Evolutionary conservation across 2,329 filamentous ascomycete species (phyloP), one percentile per base, ranked within the genome.

Genomic region (Saccharata proteae): DNA sequence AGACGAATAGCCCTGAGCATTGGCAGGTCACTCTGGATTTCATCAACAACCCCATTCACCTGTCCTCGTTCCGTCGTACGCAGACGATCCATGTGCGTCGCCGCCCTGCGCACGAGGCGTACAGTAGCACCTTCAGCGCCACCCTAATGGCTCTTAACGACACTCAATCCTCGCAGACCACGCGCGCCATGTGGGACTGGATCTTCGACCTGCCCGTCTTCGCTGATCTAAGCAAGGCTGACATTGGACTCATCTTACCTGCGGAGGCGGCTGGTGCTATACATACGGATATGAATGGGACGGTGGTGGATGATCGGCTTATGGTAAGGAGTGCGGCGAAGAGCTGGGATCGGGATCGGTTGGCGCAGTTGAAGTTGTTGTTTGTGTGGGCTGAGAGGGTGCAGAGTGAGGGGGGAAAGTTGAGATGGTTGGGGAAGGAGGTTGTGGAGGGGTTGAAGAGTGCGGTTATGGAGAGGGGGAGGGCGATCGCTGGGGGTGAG

Each of bases 21-120:
- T 94, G 86, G 86, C 77, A 82, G 24, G 67, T 92, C 3, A 74
- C 75, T 5, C 64, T 93, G 4, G 77, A 90, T 48, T 84, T 94
- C 40, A 61, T 60, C 3, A 60, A 65, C 29, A 74, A 80, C 35
- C 62, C 75, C 0, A 54, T 62, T 0, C 70, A 90, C 29, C 61
- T 71, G 4, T 55, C 66, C 1, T 71, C 75, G 3, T 84, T 93
- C 58, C 23, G 60, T 8, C 62, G 65, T 13, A 76, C 77, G 16
- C 83, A 92, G 43, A 80, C 73, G 2, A 61, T 94, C 24, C 77
- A 76, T 45, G 73, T 93, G 4, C 72, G 80, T 12, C 68, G 80
- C 11, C 73, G 84, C n/a, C 52, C 56, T 0, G 55, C 61, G 1
- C 43, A 49, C 15, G 78, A 81, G 42, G 69, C 67, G 6, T 67